Evolutionary conservation across 2,329 filamentous ascomycete species (phyloP).

Genomic region (Botrytis aclada): DNA sequence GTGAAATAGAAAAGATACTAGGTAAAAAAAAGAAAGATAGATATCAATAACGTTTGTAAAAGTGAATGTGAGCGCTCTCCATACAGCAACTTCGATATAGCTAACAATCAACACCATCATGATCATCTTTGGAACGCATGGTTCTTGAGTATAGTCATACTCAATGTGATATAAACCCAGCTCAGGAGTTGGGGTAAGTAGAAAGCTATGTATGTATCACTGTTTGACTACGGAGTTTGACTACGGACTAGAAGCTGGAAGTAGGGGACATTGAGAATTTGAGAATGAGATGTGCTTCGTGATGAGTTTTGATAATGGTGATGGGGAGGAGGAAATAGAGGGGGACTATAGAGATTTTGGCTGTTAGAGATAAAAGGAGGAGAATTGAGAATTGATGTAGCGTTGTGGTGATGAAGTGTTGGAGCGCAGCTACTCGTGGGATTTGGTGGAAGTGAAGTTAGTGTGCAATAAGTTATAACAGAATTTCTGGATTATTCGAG

Average conservation of each 20-base stretch:
- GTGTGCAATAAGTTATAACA: not conserved
- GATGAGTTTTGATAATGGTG: not conserved
- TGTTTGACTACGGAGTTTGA: not conserved
- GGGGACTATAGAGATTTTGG: no score
- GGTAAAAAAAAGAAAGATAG: not conserved
- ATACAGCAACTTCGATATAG: not conserved
- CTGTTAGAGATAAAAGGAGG: not conserved
- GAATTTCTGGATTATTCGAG: not conserved
- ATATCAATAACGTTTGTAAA: not conserved
- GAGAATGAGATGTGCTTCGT: not conserved
- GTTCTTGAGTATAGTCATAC: no score
- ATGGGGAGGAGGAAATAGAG: not conserved
- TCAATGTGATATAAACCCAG: not conserved
- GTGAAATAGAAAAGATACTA: not conserved
- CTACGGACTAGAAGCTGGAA: not conserved
- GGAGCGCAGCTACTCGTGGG: fast-evolving
- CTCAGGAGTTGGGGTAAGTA: not conserved
- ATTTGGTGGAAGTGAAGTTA: not conserved
- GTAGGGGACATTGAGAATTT: not conserved
- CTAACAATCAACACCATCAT: not conserved
- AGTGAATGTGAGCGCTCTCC: not conserved
- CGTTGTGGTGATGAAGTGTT: not conserved
- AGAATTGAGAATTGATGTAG: not conserved
- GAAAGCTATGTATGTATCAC: not conserved
- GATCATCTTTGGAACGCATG: not conserved